A percentile compares a stretch with the other conserved stretches of the same genome.
These are phyloP conservation scores for Phalaenopsis aphrodite DNA, from an alignment of 106 monocot species.

Conservation along the genomic window DNA sequence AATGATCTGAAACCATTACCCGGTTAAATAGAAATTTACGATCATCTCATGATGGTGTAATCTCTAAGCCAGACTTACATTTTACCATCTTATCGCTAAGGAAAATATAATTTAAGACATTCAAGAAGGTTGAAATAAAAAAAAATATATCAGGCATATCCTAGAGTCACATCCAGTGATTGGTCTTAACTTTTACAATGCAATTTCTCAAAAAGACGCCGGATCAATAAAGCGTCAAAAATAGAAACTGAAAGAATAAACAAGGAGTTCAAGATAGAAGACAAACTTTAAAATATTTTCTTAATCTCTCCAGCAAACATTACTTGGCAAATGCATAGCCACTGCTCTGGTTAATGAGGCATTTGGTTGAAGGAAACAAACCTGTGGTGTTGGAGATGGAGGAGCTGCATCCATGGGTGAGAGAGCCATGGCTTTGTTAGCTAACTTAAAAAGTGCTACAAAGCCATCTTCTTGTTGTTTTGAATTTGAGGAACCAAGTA, in stretches of 20 bases:
- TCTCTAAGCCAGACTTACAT: background rate
- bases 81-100: background rate
- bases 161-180: background rate
- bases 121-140: background rate
- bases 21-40: background rate
- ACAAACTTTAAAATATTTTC: background rate
- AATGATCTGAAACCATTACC: background rate
- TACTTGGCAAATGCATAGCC: background rate
- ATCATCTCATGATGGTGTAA: background rate
- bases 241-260: background rate
- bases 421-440: conserved; percentile 75
- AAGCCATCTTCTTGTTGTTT: conserved; percentile 94
- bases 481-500: conserved; percentile 54
- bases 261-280: background rate
- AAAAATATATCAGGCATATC: background rate
- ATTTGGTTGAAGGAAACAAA: conserved; percentile 10
- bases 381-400: conserved; percentile 93
- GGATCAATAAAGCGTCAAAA: background rate
- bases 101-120: background rate
- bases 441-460: conserved; percentile 69
- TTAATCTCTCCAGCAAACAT: background rate
- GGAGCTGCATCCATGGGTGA: conserved; percentile 95
- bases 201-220: background rate
- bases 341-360: background rate
- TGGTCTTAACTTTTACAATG: background rate